phyloP scores from a whole-genome alignment of 768 basidiomycete species.

The Lentinula lateritia region DNA sequence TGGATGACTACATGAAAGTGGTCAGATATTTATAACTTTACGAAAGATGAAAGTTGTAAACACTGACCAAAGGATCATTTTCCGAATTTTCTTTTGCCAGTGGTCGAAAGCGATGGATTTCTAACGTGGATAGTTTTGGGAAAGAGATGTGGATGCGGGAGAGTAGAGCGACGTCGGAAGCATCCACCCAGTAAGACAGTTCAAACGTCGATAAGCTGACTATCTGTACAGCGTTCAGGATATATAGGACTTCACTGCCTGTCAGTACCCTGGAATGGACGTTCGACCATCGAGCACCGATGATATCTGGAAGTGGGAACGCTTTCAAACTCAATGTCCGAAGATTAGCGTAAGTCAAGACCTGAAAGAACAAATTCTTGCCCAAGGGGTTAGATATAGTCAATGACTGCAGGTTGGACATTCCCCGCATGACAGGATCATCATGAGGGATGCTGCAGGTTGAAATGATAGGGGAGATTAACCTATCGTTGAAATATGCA shows the following conservation, averaged over 20 bases:
- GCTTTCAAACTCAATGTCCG: neutral
- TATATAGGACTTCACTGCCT: neutral
- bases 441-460: neutral
- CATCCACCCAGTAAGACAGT: neutral
- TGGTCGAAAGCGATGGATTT: conserved; percentile 2
- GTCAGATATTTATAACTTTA: neutral
- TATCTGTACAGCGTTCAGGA: neutral
- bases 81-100: neutral
- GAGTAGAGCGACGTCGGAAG: neutral
- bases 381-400: neutral
- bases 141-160: neutral
- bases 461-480: neutral
- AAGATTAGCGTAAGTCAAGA: neutral
- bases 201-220: neutral
- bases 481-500: neutral
- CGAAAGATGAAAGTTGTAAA: neutral
- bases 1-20: neutral
- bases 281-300: conserved; percentile 1
- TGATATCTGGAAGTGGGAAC: neutral
- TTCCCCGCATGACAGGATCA: neutral
- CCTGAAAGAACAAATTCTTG: neutral
- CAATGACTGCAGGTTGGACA: conserved; percentile 1
- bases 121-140: neutral
- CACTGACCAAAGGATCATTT: conserved; percentile 5
- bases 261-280: neutral